Base-by-base conservation (phyloP, 108 stramenopile species). In the Pinguiococcus pyrenoidosus region DNA sequence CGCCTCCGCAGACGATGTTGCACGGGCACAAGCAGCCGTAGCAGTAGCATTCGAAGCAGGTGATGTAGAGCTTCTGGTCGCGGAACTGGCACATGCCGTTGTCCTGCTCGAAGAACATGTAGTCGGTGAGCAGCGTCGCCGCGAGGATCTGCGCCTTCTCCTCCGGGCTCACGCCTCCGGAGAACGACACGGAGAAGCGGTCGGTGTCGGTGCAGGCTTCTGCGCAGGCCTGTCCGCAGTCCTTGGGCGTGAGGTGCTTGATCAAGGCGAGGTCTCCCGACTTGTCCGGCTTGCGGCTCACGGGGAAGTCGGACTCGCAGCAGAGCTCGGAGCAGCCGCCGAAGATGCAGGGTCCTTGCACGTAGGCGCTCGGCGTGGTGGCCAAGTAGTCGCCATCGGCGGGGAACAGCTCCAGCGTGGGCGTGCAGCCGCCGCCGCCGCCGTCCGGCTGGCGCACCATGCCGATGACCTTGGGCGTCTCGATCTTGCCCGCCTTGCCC, bases 251-350 rank as follows among this genome's bases (percentile, higher is more conserved):
- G 1, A 36, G 32, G n/a, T 57, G 32, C 14, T 32, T 48, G 21
- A 57, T 17, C 4, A 2, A 1, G 37, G 35, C 56, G 3, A 46
- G 46, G 46, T 46, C 46, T 4, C 46, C 46, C 28, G 8, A n/a
- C 5, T 9, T 5, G 22, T 23, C 28, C 23, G 8, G 8, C 5
- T 28, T 23, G n/a, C n/a, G n/a, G n/a, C n/a, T n/a, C n/a, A n/a
- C 16, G 25, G 21, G 34, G 49, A 70, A 70, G 18, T 25, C 13
- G 50, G 16, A 30, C 18, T 52, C 30, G 39, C 57, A 69, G 49
- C 68, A 69, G 29, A 62, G 39, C 33, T 52, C 57, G 23, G 69
- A 49, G 24, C 69, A 70, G 44, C 63, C 69, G 29, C 69, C 62
- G 46, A 59, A 53, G 37, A 34, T 26, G 13, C 49, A 58, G 6